phyloP scores from a whole-genome alignment of 768 basidiomycete species.

The Leccinellum rugosiceps region DNA sequence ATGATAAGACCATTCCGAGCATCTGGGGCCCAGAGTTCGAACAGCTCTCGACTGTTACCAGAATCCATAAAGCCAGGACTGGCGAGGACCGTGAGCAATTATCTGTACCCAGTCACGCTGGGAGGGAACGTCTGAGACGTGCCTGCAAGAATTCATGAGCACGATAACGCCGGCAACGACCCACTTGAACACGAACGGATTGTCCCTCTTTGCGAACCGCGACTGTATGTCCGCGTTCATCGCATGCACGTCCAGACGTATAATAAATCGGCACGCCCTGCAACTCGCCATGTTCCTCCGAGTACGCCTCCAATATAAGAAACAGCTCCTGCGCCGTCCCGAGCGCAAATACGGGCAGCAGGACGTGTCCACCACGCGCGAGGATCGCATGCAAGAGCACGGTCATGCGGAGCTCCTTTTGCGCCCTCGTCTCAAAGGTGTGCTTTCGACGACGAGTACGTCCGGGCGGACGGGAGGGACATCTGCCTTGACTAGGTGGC shows the following conservation, averaged over 20 bases:
- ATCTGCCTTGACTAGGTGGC: constrained; percentile 94
- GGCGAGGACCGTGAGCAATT: constrained; percentile 86
- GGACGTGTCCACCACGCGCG: constrained; percentile 92
- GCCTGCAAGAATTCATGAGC: background rate
- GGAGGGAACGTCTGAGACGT: too few relatives aligned
- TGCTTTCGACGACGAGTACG: constrained; percentile 94
- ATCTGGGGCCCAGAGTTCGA: constrained; percentile 95
- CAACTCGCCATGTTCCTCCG: constrained; percentile 90
- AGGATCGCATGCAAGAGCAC: constrained; percentile 81
- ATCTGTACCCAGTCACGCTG: constrained; percentile 80
- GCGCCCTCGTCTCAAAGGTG: constrained; percentile 78
- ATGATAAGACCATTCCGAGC: constrained; percentile 90
- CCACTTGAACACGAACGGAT: constrained; percentile 97
- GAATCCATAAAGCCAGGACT: constrained; percentile 91
- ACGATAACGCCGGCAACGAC: constrained; percentile 29
- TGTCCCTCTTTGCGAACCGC: constrained; percentile 89
- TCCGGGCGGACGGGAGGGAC: constrained; percentile 95
- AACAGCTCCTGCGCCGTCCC: constrained; percentile 93
- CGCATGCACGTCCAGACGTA: constrained; percentile 92
- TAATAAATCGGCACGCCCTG: constrained; percentile 93
- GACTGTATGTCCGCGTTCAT: constrained; percentile 96
- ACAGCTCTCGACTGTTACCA: constrained; percentile 85
- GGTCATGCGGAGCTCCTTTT: constrained; percentile 85
- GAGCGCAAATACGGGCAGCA: constrained; percentile 93
- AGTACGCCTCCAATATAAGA: constrained; percentile 93